A percentile compares a stretch with the other conserved stretches of the same genome.
Conservation (phyloP, 1,284 basidiomycete genomes). For the Tilletia caries region DNA sequence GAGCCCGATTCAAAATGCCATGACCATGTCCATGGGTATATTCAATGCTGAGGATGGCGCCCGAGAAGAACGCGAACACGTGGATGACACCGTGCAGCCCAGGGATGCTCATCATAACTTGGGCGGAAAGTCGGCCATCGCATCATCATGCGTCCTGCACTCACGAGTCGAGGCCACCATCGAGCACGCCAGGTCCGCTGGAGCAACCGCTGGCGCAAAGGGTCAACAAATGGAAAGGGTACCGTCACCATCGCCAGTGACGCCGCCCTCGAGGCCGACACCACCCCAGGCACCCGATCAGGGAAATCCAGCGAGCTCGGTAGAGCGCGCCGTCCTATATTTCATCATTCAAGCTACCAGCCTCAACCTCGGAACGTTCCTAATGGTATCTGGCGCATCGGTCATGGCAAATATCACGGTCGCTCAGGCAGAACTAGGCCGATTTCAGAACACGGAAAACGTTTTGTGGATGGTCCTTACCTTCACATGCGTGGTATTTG, state of each 20-base stretch:
- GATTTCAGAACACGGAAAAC: not conserved
- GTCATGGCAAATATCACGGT: not conserved
- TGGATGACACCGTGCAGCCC: not conserved
- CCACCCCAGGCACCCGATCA: too few species aligned
- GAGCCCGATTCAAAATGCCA: not conserved
- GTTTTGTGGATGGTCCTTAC: not conserved
- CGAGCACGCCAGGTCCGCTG: too few species aligned
- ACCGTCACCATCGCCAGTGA: too few species aligned
- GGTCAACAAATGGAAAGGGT: too few species aligned
- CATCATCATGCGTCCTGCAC: not conserved
- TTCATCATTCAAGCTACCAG: not conserved
- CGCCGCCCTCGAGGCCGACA: too few species aligned
- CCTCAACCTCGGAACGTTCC: not conserved
- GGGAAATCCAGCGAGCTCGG: not conserved
- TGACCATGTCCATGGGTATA: constrained; percentile 2
- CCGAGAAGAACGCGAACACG: not conserved
- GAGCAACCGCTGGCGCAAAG: too few species aligned
- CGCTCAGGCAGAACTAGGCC: not conserved
- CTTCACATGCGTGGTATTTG: not conserved
- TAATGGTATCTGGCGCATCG: not conserved
- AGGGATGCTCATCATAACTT: too few species aligned
- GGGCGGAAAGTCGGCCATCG: not conserved
- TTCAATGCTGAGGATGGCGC: not conserved
- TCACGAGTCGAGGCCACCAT: not conserved
- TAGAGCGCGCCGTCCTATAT: not conserved